Evolutionary conservation across 176 grass and related monocot genomes (phyloP).

Genomic region (Bolboschoenus planiculmis): DNA sequence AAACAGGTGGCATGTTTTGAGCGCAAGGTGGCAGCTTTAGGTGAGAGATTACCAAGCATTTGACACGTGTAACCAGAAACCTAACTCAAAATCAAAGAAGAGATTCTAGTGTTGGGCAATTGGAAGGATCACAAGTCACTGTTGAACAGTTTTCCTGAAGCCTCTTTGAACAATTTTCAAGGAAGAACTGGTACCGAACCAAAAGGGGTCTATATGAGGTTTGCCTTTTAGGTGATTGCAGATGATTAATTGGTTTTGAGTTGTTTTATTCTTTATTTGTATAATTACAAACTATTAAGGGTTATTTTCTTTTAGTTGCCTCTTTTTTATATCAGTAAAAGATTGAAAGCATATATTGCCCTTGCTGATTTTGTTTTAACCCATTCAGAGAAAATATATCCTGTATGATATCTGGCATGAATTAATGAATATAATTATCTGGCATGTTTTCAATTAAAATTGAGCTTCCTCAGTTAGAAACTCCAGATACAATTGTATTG

Average conservation of each 20-base stretch:
- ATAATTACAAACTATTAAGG: neutral
- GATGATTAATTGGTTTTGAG: neutral
- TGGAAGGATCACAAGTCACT: neutral
- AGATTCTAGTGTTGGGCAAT: neutral
- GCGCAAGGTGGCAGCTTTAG: neutral
- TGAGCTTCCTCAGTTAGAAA: neutral
- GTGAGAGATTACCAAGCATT: neutral
- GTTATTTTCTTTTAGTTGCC: neutral
- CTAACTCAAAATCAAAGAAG: neutral
- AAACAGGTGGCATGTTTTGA: constrained; percentile 3
- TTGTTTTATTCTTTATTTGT: too few species aligned
- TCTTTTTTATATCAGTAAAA: neutral
- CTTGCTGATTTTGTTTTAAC: neutral
- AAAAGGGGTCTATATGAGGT: neutral
- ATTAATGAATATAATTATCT: neutral
- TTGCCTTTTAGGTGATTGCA: neutral
- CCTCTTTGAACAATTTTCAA: neutral
- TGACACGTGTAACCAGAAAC: neutral
- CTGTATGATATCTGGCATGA: neutral
- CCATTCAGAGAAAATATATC: neutral
- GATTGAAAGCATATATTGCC: neutral
- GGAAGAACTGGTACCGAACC: neutral
- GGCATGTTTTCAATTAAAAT: neutral
- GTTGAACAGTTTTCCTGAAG: neutral
- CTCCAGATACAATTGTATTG: neutral